These are phyloP conservation scores for Auricularia sp. DNA, from an alignment of 768 basidiomycete genomes.

Conservation along the genomic window DNA sequence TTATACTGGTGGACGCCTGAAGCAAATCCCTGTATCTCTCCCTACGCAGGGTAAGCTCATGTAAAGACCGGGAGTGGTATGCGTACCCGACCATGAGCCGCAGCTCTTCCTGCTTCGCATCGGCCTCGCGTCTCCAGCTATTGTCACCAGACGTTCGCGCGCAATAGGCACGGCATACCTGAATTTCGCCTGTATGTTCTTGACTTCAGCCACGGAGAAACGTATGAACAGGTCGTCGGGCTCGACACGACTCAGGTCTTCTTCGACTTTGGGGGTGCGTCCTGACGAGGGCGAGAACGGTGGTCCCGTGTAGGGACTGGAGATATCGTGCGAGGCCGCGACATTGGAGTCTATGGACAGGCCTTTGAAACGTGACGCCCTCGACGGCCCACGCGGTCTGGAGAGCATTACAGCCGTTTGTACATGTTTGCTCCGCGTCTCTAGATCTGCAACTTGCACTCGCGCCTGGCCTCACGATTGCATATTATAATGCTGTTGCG, in stretches of 20 bases:
- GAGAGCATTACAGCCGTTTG: background rate
- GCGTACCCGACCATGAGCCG: slow-evolving; percentile 89
- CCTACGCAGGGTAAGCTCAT: slow-evolving; percentile 43
- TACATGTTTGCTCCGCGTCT: background rate
- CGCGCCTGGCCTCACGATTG: no score
- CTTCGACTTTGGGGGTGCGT: slow-evolving; percentile 4
- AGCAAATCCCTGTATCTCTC: slow-evolving; percentile 84
- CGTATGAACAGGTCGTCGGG: slow-evolving; percentile 69
- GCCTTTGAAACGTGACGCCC: background rate
- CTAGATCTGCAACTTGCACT: no score
- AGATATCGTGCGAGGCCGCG: background rate
- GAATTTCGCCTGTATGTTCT: slow-evolving; percentile 51
- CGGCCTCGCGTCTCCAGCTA: slow-evolving; percentile 56
- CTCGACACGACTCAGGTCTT: slow-evolving; percentile 26
- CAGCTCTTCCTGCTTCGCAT: slow-evolving; percentile 79
- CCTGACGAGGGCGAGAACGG: background rate
- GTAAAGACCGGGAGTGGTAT: slow-evolving; percentile 1
- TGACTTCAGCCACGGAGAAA: slow-evolving; percentile 63
- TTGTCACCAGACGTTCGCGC: slow-evolving; percentile 3
- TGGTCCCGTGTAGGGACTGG: background rate
- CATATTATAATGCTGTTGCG: no score
- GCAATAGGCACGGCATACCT: slow-evolving; percentile 37
- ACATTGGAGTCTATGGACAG: background rate
- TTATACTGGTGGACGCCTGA: slow-evolving; percentile 78
- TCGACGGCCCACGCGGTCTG: no score